Base-by-base conservation (phyloP, 2,329 filamentous ascomycete genomes). In the Rhynchosporium secalis region DNA sequence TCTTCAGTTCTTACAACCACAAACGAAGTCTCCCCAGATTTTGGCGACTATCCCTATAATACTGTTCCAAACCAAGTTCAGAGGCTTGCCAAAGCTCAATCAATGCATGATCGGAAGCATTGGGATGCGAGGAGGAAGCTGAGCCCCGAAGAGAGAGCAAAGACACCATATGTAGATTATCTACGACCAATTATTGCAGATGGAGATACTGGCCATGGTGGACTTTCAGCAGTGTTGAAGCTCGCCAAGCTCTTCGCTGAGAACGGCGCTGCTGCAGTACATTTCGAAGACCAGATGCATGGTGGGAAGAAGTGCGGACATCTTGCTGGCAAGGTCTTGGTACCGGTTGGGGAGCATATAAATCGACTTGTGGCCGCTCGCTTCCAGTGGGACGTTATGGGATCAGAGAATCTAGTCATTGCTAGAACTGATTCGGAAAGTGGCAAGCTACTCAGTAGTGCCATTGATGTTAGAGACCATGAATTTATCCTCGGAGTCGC, bases 381-480 rank as follows among this genome's bases (percentile, higher is more conserved):
- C 63, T 97, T 96, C 79, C 95, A 99, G 74, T 99, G 94, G 94
- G 95, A 99, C 72, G 83, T 97, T 70, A 98, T 99, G 94, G 95
- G 94, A 52, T 88, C 86, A 58, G 95, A 99, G 79, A 98, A 96
- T 75, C 83, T 98, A 3, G 86, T 98, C 47, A 95, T 99, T 73
- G 95, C 95, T 2, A 88, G 95, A 62, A 98, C 95, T 1, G 95
- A 99, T 76, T 96, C 92, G 0, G 95, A 98, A 77, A 96, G 91
- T 65, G 95, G 94, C 51, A 93, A 88, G 75, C 83, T 99, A 28
- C 82, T 99, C 60, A 96, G 90, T 62, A 96, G 90, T 64, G 91
- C 92, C 13, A 90, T 99, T 66, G 95, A 99, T 73, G 89, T 92
- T 5, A 89, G 95, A 62, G 95, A 99, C 73, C 95, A 99, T 76